Evolutionary conservation across 2,329 filamentous ascomycete species (phyloP).

Genomic region (Cladophialophora psammophila): DNA sequence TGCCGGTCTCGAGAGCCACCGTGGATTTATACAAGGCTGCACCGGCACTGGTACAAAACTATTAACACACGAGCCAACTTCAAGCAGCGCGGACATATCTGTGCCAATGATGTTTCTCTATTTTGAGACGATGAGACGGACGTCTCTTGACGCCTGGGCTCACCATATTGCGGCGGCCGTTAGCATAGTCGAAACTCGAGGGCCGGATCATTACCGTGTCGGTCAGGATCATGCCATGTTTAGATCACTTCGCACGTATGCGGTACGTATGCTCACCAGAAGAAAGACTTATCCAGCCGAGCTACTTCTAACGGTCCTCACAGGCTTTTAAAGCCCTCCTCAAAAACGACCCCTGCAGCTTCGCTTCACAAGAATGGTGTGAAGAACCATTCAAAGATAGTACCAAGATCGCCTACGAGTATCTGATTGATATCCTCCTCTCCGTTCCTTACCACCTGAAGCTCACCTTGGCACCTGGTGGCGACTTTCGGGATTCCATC

Average conservation of each 20-base stretch:
- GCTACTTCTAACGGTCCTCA: not conserved
- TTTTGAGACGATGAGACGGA: conserved; percentile 15
- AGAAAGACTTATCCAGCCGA: not conserved
- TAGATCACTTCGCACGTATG: conserved; percentile 15
- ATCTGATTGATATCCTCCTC: conserved; percentile 17
- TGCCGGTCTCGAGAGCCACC: conserved; percentile 16
- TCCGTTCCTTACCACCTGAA: conserved; percentile 13
- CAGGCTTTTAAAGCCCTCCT: conserved; percentile 13
- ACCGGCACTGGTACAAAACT: not conserved
- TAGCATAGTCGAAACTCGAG: not conserved
- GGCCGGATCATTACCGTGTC: conserved; percentile 1
- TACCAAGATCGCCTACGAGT: conserved; percentile 17
- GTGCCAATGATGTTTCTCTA: conserved; percentile 19
- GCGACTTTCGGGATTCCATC: conserved; percentile 5
- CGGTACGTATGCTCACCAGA: conserved; percentile 3
- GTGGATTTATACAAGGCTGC: conserved; percentile 1
- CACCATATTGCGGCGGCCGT: conserved; percentile 13
- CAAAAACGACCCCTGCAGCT: conserved; percentile 13
- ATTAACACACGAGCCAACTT: not conserved
- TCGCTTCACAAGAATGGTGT: conserved; percentile 17
- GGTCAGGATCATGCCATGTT: conserved; percentile 14
- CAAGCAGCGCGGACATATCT: not conserved
- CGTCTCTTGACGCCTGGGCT: not conserved
- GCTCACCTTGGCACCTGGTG: not conserved
- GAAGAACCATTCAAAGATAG: conserved; percentile 12